Evolutionary conservation across 2,329 filamentous ascomycete species (phyloP), one percentile per base, ranked within the genome.

Genomic region (Aspergillus uvarum): DNA sequence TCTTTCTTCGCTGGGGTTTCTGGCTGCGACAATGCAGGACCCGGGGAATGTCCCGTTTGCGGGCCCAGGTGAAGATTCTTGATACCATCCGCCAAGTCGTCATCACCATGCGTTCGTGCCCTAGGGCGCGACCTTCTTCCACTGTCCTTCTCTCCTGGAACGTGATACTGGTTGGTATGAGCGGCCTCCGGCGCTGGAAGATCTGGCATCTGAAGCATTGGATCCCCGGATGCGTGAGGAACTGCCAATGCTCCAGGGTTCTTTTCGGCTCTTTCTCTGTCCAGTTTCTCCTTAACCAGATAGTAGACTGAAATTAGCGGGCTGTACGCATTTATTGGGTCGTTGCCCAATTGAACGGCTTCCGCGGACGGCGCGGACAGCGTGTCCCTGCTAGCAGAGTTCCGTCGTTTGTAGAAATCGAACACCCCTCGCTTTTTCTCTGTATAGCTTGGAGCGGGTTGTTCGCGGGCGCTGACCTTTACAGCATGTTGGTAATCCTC

Each of bases 321-420:
- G 68, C 90, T 94, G 74, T 91, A 99, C 4, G 95, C 95, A 74
- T 98, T 98, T 59, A 96, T 80, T 0, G 95, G 93, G 70, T 99
- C 95, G 59, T 85, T 86, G 11, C 92, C 92, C 35, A 94, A 79
- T 65, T 91, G 87, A 19, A 98, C 82, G 4, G 89, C 90, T 74
- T 99, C 95, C 1, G 87, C 86, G 54, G 94, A 98, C n/a, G 91
- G 89, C 1, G 88, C 89, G 5, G 84, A 84, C 64, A 99, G 80
- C 3, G 92, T 96, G 72, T 98, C 95, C 65, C 91, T 87, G 75
- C 95, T 98, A 56, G 86, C 89, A 1, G 94, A 98, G 72, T 93
- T 97, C 60, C 93, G 86, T 66, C 95, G 85, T 78, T 96, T 97
- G 79, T 98, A 99, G 71, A 99, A 98, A 72, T 97, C 94, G 68